These are phyloP conservation scores for Centaurea solstitialis DNA, from an alignment of 129 eudicot genomes.

Conservation along the genomic window DNA sequence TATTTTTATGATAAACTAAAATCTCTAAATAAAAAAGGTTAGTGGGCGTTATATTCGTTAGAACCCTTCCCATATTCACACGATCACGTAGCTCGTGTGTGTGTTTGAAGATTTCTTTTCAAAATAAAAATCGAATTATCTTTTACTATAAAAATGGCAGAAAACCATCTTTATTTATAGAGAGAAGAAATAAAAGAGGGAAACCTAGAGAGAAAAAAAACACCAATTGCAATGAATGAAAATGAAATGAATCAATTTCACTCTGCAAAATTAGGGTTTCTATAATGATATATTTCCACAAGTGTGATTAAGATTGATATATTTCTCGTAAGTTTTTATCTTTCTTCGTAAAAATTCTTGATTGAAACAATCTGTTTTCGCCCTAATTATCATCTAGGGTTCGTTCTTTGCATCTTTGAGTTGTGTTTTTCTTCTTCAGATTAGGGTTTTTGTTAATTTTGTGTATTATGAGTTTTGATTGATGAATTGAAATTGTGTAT, in stretches of 20 bases:
- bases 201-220: neutral
- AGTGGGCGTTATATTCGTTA: neutral
- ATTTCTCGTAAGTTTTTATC: constrained; percentile 50
- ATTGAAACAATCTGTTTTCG: neutral
- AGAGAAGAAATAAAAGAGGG: neutral
- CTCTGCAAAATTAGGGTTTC: constrained; percentile 7
- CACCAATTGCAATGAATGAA: constrained; percentile 3
- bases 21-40: constrained; percentile 6
- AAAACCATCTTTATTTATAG: constrained; percentile 11
- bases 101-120: neutral
- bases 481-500: constrained; percentile 2
- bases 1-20: too few relatives aligned
- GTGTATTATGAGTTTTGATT: neutral
- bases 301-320: neutral
- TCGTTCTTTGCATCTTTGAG: too few relatives aligned
- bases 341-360: constrained; percentile 15
- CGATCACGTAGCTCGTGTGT: constrained; percentile 6
- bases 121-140: neutral
- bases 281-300: neutral
- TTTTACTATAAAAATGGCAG: constrained; percentile 8
- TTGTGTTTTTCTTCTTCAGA: too few relatives aligned
- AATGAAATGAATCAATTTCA: constrained; percentile 13
- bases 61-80: neutral
- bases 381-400: too few relatives aligned
- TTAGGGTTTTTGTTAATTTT: neutral